Conservation (phyloP, 1,139 yeast species). For the Yamadazyma epiphylla region DNA sequence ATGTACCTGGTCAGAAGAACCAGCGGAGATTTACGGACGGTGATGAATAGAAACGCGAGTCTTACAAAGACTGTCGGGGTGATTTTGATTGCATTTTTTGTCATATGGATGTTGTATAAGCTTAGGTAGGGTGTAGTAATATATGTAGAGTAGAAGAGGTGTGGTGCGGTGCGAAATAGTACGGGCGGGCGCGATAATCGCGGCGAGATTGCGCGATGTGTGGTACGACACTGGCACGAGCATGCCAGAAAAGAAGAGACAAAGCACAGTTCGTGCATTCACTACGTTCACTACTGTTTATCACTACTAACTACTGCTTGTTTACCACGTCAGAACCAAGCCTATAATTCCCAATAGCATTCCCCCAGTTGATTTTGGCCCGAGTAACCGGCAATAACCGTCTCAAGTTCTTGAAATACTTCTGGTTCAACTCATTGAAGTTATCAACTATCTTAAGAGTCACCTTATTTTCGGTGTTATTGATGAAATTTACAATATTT, state of each 20-base stretch:
- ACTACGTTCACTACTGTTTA: constrained; percentile 1
- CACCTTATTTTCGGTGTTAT: constrained; percentile 54
- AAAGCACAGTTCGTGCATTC: background rate
- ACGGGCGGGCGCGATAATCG: no score
- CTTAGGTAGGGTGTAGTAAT: constrained; percentile 21
- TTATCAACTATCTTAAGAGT: constrained; percentile 61
- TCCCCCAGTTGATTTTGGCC: constrained; percentile 93
- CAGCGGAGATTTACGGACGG: constrained; percentile 58
- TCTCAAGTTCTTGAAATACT: constrained; percentile 77
- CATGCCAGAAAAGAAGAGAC: background rate
- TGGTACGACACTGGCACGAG: no score
- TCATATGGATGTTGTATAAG: constrained; percentile 65
- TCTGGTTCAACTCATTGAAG: constrained; percentile 72
- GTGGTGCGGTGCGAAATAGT: background rate
- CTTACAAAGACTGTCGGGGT: constrained; percentile 37
- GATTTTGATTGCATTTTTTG: constrained; percentile 58
- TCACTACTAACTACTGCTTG: constrained; percentile 10
- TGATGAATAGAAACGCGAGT: constrained; percentile 43
- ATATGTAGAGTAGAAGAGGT: constrained; percentile 1
- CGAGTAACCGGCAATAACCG: constrained; percentile 91
- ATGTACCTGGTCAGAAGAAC: constrained; percentile 61
- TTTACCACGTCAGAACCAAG: constrained; percentile 81
- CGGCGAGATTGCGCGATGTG: no score
- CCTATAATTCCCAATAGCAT: constrained; percentile 84
- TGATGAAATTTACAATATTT: constrained; percentile 49